Percentiles rank a stretch among this genome's conserved stretches.
Evolutionary conservation across 768 basidiomycete species (phyloP).

Genomic region (Coprinopsis strossmayeri): DNA sequence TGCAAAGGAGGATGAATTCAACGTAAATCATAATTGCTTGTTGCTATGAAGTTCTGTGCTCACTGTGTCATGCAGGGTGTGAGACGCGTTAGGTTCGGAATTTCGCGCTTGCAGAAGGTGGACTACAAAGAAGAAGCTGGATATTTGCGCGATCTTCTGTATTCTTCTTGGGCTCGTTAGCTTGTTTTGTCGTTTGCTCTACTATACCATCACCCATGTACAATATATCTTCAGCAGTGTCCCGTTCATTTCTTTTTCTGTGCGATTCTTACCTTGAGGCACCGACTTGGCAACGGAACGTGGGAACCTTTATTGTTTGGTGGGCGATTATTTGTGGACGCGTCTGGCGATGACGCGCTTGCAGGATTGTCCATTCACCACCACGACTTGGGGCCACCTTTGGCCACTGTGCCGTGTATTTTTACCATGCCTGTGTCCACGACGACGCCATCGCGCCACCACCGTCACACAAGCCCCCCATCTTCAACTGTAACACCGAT

Average conservation of each 20-base stretch:
- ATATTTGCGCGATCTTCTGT: constrained; percentile 52
- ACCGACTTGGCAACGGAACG: constrained; percentile 9
- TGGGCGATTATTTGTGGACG: constrained; percentile 13
- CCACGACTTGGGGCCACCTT: constrained; percentile 7
- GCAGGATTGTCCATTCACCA: constrained; percentile 1
- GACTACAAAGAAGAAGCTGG: constrained; percentile 68
- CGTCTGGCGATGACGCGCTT: constrained; percentile 16
- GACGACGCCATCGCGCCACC: constrained; percentile 18
- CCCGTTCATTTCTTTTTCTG: neutral
- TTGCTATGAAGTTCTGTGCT: no score
- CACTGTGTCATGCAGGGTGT: constrained; percentile 62
- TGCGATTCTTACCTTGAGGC: neutral
- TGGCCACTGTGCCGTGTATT: constrained; percentile 12
- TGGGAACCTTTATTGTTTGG: constrained; percentile 16
- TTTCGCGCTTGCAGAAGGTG: constrained; percentile 56
- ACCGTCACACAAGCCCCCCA: constrained; percentile 19
- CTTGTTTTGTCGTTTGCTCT: constrained; percentile 1
- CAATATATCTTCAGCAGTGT: neutral
- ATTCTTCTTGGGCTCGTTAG: constrained; percentile 50
- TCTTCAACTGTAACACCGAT: constrained; percentile 18
- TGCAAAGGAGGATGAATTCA: constrained; percentile 82
- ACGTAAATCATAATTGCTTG: constrained; percentile 51
- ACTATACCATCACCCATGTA: constrained; percentile 3
- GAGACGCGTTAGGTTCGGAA: constrained; percentile 76
- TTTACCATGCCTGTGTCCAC: constrained; percentile 14